These are phyloP conservation scores for Triglochin maritima DNA, from an alignment of 106 monocot species.

Conservation along the genomic window DNA sequence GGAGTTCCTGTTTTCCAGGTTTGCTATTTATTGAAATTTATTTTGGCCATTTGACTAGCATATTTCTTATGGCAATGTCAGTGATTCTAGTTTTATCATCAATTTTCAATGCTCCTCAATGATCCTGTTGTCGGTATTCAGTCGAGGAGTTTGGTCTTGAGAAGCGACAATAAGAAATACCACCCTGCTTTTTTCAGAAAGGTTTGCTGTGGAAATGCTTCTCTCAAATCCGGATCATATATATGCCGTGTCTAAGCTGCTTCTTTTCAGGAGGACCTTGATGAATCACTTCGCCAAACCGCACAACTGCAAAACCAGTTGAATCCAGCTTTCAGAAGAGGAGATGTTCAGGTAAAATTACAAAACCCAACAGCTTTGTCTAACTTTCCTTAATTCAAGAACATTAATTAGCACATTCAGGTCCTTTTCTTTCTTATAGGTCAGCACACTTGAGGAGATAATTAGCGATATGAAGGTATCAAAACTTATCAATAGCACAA, in stretches of 20 bases:
- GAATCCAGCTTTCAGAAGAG: slow-evolving; percentile 51
- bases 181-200: slow-evolving; percentile 91
- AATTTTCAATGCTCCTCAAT: not conserved
- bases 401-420: not conserved
- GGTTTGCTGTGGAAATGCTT: slow-evolving; percentile 21
- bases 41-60: too few relatives aligned
- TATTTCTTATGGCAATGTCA: not conserved
- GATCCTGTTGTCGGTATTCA: slow-evolving; percentile 12
- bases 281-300: slow-evolving; percentile 50
- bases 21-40: not conserved
- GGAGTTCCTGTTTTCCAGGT: slow-evolving; percentile 18
- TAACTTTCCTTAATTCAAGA: not conserved
- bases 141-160: slow-evolving; percentile 77
- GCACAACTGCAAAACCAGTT: slow-evolving; percentile 43
- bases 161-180: slow-evolving; percentile 68
- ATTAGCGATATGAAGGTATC: slow-evolving; percentile 58
- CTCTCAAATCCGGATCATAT: too few relatives aligned
- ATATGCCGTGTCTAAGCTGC: not conserved
- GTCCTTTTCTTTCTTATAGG: slow-evolving; percentile 17
- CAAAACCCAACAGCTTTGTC: not conserved
- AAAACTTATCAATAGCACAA: not conserved
- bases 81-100: not conserved
- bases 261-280: slow-evolving; percentile 76
- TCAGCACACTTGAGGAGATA: slow-evolving; percentile 64
- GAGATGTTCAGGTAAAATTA: slow-evolving; percentile 56